These are phyloP conservation scores for Puccinia triticina DNA, from an alignment of 1,284 basidiomycete genomes.

Conservation along the genomic window DNA sequence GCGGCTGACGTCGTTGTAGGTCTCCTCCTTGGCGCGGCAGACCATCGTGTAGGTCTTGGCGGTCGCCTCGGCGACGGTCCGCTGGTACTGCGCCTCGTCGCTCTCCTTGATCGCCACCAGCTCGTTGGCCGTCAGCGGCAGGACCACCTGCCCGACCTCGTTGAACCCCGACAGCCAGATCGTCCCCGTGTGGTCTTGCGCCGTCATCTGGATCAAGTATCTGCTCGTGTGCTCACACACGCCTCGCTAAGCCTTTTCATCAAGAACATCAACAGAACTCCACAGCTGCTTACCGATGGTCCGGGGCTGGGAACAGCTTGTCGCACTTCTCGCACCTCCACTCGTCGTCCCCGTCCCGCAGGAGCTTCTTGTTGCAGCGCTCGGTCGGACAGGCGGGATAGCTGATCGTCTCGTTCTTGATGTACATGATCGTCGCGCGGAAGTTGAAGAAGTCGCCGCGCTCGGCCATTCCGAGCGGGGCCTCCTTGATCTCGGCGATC, in stretches of 20 bases:
- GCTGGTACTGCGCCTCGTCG: conserved; percentile 33
- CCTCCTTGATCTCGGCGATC: conserved; percentile 79
- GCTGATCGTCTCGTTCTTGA: conserved; percentile 81
- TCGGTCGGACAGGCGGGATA: conserved; percentile 87
- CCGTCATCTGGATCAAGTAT: conserved; percentile 85
- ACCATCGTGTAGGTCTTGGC: conserved; percentile 37
- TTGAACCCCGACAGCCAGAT: conserved; percentile 96
- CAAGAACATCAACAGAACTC: background rate
- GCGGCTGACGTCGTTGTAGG: conserved; percentile 35
- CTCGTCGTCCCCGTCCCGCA: conserved; percentile 66
- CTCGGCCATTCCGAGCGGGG: conserved; percentile 75
- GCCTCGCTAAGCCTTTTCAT: background rate
- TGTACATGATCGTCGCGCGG: conserved; percentile 83
- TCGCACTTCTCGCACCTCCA: conserved; percentile 98
- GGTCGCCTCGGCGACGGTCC: conserved; percentile 27
- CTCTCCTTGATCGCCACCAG: conserved; percentile 61
- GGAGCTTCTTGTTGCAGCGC: conserved; percentile 89
- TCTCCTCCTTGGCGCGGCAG: conserved; percentile 42
- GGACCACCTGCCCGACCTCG: conserved; percentile 77
- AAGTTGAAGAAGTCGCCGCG: conserved; percentile 80
- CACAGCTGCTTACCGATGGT: conserved; percentile 71
- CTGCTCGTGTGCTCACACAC: conserved; percentile 62
- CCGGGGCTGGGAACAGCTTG: conserved; percentile 71
- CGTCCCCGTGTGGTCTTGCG: conserved; percentile 84
- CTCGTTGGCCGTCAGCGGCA: conserved; percentile 77